phyloP scores from a whole-genome alignment of 2,329 filamentous ascomycete species.

The Leptosphaerulina australis region DNA sequence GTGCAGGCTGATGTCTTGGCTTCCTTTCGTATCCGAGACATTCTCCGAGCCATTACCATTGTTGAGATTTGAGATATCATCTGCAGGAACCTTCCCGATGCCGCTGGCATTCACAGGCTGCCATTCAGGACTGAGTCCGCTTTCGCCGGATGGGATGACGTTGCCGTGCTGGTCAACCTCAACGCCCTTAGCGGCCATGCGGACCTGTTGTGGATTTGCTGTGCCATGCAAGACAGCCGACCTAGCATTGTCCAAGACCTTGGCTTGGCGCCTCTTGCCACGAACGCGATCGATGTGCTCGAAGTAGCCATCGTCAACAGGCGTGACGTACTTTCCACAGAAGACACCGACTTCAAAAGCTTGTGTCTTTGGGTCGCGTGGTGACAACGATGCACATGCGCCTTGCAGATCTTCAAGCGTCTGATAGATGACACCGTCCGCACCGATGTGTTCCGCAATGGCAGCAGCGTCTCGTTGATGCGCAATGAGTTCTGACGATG shows the following conservation, averaged over 20 bases:
- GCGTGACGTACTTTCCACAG: conserved; percentile 83
- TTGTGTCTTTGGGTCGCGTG: conserved; percentile 60
- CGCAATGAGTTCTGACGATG: conserved; percentile 72
- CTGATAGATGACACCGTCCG: conserved; percentile 78
- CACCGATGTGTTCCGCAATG: conserved; percentile 72
- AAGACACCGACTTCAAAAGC: conserved; percentile 93
- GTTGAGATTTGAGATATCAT: conserved; percentile 23
- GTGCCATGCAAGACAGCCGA: conserved; percentile 68
- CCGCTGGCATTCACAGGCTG: conserved; percentile 30
- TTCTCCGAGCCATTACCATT: conserved; percentile 33
- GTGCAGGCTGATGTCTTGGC: conserved; percentile 67
- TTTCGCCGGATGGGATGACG: conserved; percentile 58
- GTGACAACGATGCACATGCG: conserved; percentile 75
- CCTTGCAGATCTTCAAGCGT: conserved; percentile 78
- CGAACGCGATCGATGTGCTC: conserved; percentile 75
- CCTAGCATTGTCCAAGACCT: conserved; percentile 68
- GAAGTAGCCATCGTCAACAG: conserved; percentile 80
- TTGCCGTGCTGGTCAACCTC: conserved; percentile 62
- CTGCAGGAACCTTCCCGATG: conserved; percentile 20
- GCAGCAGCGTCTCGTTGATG: conserved; percentile 66
- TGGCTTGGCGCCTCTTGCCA: conserved; percentile 71
- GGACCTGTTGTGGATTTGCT: conserved; percentile 65
- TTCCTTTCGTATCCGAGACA: conserved; percentile 27
- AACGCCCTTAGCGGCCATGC: conserved; percentile 67
- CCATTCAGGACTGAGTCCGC: conserved; percentile 30